A percentile compares a stretch with the other conserved stretches of the same genome.
Conservation (phyloP, 2,329 filamentous ascomycete species). For the Neofusicoccum ribis region DNA sequence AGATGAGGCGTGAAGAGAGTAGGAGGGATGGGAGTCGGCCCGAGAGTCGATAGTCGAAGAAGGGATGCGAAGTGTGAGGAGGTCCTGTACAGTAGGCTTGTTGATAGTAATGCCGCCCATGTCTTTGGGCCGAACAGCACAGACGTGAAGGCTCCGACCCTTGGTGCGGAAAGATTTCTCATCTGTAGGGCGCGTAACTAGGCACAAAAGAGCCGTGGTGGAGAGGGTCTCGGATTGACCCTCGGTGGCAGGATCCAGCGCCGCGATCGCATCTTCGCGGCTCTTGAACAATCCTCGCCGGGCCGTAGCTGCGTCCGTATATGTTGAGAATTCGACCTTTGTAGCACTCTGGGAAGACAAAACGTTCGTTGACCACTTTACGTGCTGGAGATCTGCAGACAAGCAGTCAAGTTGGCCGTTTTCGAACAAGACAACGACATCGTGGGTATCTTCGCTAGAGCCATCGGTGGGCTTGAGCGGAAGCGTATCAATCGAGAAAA, state of each 20-base stretch:
- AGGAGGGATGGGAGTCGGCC: conserved; percentile 32
- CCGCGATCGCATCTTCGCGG: conserved; percentile 46
- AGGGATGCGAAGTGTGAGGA: conserved; percentile 34
- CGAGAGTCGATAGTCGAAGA: conserved; percentile 20
- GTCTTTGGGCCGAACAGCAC: conserved; percentile 34
- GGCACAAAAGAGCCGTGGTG: conserved; percentile 37
- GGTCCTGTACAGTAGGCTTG: conserved; percentile 33
- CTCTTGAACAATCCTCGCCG: conserved; percentile 46
- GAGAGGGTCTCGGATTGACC: conserved; percentile 33
- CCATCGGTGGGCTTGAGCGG: conserved; percentile 28
- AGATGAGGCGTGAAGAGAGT: conserved; percentile 62
- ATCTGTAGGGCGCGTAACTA: conserved; percentile 29
- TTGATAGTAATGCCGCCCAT: conserved; percentile 32
- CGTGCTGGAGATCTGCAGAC: conserved; percentile 52
- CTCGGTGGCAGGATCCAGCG: conserved; percentile 34
- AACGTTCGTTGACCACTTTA: conserved; percentile 34
- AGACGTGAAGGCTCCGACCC: conserved; percentile 28
- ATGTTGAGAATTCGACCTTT: conserved; percentile 35
- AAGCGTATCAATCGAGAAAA: conserved; percentile 35
- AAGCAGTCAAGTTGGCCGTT: conserved; percentile 64
- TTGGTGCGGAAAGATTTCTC: conserved; percentile 4
- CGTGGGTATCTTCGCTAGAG: conserved; percentile 30
- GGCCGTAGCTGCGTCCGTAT: conserved; percentile 41
- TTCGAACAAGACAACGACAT: conserved; percentile 59
- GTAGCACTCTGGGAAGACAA: conserved; percentile 21